Percentiles rank a stretch among this genome's conserved stretches.
phyloP scores from a whole-genome alignment of 176 grass and related monocot genomes.

The Saccharum officinarum region DNA sequence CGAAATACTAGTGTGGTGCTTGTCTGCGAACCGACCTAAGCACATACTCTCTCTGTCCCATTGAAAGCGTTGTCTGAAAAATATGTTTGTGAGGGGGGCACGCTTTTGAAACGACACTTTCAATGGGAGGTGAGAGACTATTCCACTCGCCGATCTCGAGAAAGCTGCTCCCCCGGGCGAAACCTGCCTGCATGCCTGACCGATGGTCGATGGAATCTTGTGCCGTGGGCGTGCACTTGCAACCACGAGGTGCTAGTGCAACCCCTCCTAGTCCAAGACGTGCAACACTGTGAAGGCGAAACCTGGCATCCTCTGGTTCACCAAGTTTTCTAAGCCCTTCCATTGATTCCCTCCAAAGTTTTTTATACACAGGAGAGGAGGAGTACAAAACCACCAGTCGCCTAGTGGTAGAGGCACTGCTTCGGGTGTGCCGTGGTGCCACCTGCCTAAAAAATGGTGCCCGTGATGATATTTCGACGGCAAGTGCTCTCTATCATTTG shows the following conservation, averaged over 20 bases:
- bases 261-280: too few relatives aligned
- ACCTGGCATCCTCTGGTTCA: not conserved
- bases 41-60: too few relatives aligned
- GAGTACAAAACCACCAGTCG: not conserved
- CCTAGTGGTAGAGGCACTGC: not conserved
- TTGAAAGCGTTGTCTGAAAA: too few relatives aligned
- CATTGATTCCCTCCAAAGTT: not conserved
- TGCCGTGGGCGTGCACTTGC: not conserved
- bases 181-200: not conserved
- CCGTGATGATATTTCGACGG: not conserved
- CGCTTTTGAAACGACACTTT: too few relatives aligned
- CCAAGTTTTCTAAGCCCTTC: not conserved
- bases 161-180: conserved; percentile 33
- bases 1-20: too few relatives aligned
- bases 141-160: conserved; percentile 15
- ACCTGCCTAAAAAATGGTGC: not conserved
- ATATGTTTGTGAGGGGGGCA: too few relatives aligned
- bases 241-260: too few relatives aligned
- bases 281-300: not conserved
- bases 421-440: not conserved
- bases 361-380: not conserved
- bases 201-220: not conserved
- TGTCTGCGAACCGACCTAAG: too few relatives aligned
- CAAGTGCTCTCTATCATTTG: conserved; percentile 14
- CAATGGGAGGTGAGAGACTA: too few relatives aligned